Evolutionary conservation across 768 basidiomycete genomes (phyloP).

Genomic region (Hydnomerulius pinastri): DNA sequence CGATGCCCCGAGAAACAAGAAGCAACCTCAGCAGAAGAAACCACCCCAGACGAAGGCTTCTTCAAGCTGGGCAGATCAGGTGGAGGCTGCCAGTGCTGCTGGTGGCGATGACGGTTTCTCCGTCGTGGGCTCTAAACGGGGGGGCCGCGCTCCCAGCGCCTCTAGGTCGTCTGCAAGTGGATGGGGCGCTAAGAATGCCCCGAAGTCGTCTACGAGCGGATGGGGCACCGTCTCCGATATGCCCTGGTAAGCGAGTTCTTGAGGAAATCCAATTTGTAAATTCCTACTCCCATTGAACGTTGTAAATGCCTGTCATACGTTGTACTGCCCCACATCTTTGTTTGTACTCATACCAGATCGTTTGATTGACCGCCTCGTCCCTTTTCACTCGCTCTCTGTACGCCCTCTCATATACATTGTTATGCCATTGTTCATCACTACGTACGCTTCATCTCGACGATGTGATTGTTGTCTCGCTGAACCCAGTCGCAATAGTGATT

Average conservation of each 20-base stretch:
- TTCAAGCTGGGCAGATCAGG: slow-evolving; percentile 31
- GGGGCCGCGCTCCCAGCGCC: slow-evolving; percentile 8
- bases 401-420: no score
- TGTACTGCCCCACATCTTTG: background rate
- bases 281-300: background rate
- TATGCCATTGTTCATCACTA: no score
- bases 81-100: slow-evolving; percentile 19
- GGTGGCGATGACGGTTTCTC: slow-evolving; percentile 1
- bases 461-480: no score
- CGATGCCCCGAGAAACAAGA: background rate
- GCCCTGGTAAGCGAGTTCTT: slow-evolving; percentile 21
- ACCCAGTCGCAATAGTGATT: no score
- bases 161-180: slow-evolving; percentile 12
- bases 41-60: slow-evolving; percentile 1
- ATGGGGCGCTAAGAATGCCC: slow-evolving; percentile 7
- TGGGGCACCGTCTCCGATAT: slow-evolving; percentile 25
- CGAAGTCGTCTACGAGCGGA: slow-evolving; percentile 24
- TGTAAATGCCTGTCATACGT: background rate
- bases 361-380: background rate
- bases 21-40: slow-evolving; percentile 12
- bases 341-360: background rate
- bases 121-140: slow-evolving; percentile 12
- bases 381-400: background rate
- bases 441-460: no score
- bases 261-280: background rate